These are phyloP conservation scores for Lumnitzera littorea DNA, from an alignment of 345 rosid species.

Conservation along the genomic window DNA sequence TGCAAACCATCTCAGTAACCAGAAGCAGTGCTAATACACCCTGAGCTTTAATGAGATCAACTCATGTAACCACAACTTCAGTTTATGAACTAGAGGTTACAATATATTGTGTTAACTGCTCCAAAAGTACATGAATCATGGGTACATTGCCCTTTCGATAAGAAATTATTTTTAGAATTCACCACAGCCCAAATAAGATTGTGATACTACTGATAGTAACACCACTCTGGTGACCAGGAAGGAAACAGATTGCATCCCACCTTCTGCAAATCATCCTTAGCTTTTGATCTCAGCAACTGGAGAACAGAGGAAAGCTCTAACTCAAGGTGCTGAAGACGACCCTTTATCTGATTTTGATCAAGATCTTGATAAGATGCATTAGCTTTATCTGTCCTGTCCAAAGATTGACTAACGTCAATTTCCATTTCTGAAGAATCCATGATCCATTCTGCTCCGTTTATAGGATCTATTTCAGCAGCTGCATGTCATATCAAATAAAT, in stretches of 20 bases:
- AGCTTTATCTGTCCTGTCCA: constrained; percentile 22
- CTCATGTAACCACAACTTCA: no score
- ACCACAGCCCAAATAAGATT: no score
- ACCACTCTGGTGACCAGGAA: neutral
- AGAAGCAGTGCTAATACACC: no score
- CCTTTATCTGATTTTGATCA: constrained; percentile 31
- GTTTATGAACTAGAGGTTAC: no score
- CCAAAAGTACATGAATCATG: no score
- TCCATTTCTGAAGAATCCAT: constrained; percentile 20
- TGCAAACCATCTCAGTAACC: no score
- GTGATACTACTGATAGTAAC: no score
- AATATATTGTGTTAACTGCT: no score
- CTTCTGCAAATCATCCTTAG: constrained; percentile 27
- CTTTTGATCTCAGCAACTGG: constrained; percentile 43
- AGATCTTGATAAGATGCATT: constrained; percentile 22
- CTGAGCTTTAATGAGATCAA: no score
- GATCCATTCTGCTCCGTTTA: constrained; percentile 5
- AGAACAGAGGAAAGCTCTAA: constrained; percentile 77
- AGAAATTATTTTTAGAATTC: no score
- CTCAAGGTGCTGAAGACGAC: constrained; percentile 62
- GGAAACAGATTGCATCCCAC: constrained; percentile 27
- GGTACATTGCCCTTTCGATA: no score
- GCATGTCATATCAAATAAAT: constrained; percentile 16
- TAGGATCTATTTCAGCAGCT: constrained; percentile 47
- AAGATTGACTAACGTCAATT: constrained; percentile 18